A percentile compares a stretch with the other conserved stretches of the same genome.
phyloP scores from a whole-genome alignment of 208 protist species.

The Acanthamoeba pearcei region DNA sequence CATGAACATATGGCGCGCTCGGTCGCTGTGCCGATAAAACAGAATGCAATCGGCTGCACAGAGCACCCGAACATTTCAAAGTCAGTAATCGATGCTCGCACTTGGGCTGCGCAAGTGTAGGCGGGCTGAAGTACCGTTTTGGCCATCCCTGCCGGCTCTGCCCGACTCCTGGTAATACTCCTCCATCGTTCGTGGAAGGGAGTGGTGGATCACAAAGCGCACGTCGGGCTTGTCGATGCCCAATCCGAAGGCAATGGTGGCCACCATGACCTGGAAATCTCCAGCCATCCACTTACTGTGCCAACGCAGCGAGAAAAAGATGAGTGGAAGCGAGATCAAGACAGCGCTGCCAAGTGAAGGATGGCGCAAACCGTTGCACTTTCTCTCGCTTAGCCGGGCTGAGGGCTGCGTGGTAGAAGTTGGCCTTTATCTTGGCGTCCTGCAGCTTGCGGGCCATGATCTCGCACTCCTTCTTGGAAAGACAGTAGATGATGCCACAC shows the following conservation, averaged over 20 bases:
- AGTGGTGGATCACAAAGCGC: conserved; percentile 97
- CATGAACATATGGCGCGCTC: not conserved
- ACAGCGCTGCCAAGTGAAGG: not conserved
- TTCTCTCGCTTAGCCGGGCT: not conserved
- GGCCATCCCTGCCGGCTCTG: conserved; percentile 94
- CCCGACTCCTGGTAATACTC: conserved; percentile 98
- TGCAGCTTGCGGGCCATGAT: not conserved
- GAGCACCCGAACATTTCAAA: not conserved
- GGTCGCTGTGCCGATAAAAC: conserved; percentile 12
- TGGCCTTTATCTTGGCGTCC: conserved; percentile 1
- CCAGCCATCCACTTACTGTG: conserved; percentile 23
- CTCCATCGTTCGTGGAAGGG: conserved; percentile 96
- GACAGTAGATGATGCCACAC: conserved; percentile 93
- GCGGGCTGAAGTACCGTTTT: not conserved
- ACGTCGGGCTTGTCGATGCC: conserved; percentile 97
- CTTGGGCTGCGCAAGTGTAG: no score
- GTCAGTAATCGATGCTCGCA: no score
- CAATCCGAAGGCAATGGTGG: conserved; percentile 57
- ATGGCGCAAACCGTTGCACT: not conserved
- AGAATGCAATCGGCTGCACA: not conserved
- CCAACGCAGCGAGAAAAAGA: no score
- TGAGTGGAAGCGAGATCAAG: not conserved
- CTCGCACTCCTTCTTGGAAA: conserved; percentile 83
- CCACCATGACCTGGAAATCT: not conserved
- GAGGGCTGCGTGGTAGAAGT: not conserved